Base-by-base conservation (phyloP, 139 green algal species). In the Ettlia oleoabundans region DNA sequence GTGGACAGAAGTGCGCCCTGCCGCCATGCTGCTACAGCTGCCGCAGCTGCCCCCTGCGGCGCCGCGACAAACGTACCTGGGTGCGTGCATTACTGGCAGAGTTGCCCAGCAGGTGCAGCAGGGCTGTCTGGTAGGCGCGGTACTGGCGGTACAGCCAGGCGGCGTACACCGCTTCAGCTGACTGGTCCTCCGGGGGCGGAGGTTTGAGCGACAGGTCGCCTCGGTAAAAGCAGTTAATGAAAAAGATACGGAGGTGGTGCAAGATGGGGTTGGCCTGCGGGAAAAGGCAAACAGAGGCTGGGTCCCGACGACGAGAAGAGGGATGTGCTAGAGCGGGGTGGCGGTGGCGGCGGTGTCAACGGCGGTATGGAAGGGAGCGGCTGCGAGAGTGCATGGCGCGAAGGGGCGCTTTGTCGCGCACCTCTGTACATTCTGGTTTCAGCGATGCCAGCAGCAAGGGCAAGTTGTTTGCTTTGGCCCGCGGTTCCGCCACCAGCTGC, bases 401-500 rank as follows among this genome's bases (percentile, higher is more conserved):
- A n/a, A n/a, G n/a, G n/a, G 47, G 15, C 15, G 15, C 47, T 58
- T 10, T 15, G 10, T 10, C 47, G 15, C 47, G 47, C 47, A 58
- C 47, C 47, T 58, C 47, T 15, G 47, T 24, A 15, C 47, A 58
- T 15, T 35, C 71, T 1, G 71, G 47, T 2, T 43, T 78, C 47
- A 78, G 47, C 5, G 71, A 43, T 5, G 76, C 63, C 18, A 86
- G 43, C 32, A 87, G 76, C 9, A 81, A 10, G 1, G 83, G 74
- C 66, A 87, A 15, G 61, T 84, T 87, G 32, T 87, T 87, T 47
- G 76, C 76, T 6, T 87, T 87, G n/a, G 65, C 67, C 4, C 24
- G 72, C 13, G 76, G 83, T 28, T 75, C 41, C 8, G 72, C 53
- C 13, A 53, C 51, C 1, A 87, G 63, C 22, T 80, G 76, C 33